Base-by-base conservation (phyloP, 2,329 filamentous ascomycete genomes). In the Nigrospora osmanthi region DNA sequence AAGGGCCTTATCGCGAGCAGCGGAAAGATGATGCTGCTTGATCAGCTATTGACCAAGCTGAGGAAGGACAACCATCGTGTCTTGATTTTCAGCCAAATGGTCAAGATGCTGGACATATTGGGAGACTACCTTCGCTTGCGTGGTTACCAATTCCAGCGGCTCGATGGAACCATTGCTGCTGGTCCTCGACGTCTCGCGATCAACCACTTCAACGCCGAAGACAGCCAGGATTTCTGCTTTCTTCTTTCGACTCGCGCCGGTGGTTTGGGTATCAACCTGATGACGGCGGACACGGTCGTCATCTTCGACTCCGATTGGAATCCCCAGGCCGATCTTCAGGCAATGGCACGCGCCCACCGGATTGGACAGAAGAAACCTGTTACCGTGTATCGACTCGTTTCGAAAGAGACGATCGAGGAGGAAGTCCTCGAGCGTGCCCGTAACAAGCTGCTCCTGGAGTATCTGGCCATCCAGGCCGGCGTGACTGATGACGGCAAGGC, bases 301-400 rank as follows among this genome's bases (percentile, higher is more conserved):
- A 85, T 98, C 38, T 98, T 97, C 57, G 94, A 98, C 63, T 97
- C 93, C 0, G 90, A 96, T 59, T 98, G 94, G 93, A 98, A 98
- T 55, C 94, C 93, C 15, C 93, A 98, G 63, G 93, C 93, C 7
- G 94, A 98, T 71, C 71, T 98, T 54, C 93, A 98, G 64, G 93
- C 93, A 35, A 98, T 98, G 93, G 93, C 93, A 47, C 85, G 93
- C 66, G 94, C 94, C 47, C 94, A 98, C 67, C 87, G 93, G 64
- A 98, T 98, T 52, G 93, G 93, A 3, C 93, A 98, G 63, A 95
- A 93, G 62, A 89, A 84, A 51, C 91, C 93, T 7, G 93, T 98
- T 53, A 97, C 87, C 53, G 91, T 98, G 42, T 98, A 97, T 60
- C 85, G 94, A 33, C 76, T 98, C 7, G 91, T 98, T 1, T 95